Base-by-base conservation (phyloP, 352 stramenopile genomes). In the Nothophytophthora sp. region DNA sequence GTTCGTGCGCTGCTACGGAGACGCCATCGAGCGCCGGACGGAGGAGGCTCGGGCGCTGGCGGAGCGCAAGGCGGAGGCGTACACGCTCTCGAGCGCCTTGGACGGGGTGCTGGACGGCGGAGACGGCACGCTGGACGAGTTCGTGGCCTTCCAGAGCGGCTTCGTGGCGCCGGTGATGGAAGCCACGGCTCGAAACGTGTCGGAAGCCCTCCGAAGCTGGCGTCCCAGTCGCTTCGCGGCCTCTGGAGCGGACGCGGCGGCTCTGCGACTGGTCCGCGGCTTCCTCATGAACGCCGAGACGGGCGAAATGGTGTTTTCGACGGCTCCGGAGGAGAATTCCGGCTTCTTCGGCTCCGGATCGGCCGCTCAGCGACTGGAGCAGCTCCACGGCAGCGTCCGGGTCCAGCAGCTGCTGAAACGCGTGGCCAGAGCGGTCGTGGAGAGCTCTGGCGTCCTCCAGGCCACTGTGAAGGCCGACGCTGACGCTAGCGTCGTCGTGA, bases 21-120 rank as follows among this genome's bases (percentile, higher is more conserved):
- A 63, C 2, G 45, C 63, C 2, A 63, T 84, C 11, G 60, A 76
- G 1, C 39, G 41, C 9, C 24, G 81, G 29, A 45, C 70, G 4
- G 37, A 48, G 10, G 58, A 66, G 18, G 73, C 66, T 36, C 45
- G 55, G 10, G 59, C 47, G 6, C 50, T 71, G n/a, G 59, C 50
- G 0, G 53, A 68, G 18, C 44, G 41, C 1, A 82, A 70, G 57
- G 76, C 71, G 0, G 70, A 84, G 27, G 56, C 64, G 12, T 88
- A 88, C 52, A 86, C 73, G 16, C 58, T 88, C 20, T 58, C 70
- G 8, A 77, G 32, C 6, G 76, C 73, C 18, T 43, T 88, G 11
- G 57, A 43, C 33, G 63, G 59, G 7, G 55, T 68, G 28, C 30
- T 59, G 35, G 41, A 62, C 15, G 45, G 33, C 6, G 62, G 20